phyloP scores from a whole-genome alignment of 306 rosid species.

The Cucumis hystrix region DNA sequence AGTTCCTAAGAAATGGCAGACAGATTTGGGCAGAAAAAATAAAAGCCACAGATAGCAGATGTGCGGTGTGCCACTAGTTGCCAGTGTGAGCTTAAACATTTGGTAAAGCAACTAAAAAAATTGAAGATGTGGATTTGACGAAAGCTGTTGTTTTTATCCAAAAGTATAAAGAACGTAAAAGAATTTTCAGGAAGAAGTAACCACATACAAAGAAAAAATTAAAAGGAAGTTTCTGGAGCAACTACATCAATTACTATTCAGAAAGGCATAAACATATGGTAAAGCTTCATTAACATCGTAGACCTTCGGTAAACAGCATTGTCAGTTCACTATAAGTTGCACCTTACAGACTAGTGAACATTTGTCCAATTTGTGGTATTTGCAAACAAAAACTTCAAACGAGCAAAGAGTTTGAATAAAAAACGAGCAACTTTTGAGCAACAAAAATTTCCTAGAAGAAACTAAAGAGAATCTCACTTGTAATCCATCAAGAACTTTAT shows the following conservation, averaged over 20 bases:
- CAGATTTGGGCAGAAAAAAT: neutral
- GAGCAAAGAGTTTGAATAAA: conserved; percentile 10
- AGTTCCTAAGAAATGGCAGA: conserved; percentile 37
- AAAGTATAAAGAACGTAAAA: neutral
- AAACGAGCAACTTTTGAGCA: neutral
- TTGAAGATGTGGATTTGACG: neutral
- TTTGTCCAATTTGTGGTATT: neutral
- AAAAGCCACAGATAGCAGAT: neutral
- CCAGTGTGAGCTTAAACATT: neutral
- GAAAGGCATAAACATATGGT: neutral
- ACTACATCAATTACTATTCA: neutral
- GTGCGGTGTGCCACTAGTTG: neutral
- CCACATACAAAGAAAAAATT: neutral
- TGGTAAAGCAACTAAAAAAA: neutral
- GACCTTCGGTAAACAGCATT: neutral
- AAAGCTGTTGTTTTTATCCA: neutral
- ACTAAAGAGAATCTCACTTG: conserved; percentile 39
- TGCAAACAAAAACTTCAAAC: neutral
- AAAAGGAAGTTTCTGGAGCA: neutral
- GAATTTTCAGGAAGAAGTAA: neutral
- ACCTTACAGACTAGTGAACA: neutral
- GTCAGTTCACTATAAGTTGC: neutral
- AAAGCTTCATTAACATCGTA: neutral
- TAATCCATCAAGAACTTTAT: conserved; percentile 76
- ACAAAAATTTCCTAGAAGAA: neutral